These are phyloP conservation scores for Xylaria grammica DNA, from an alignment of 495 filamentous ascomycete genomes.

Conservation along the genomic window DNA sequence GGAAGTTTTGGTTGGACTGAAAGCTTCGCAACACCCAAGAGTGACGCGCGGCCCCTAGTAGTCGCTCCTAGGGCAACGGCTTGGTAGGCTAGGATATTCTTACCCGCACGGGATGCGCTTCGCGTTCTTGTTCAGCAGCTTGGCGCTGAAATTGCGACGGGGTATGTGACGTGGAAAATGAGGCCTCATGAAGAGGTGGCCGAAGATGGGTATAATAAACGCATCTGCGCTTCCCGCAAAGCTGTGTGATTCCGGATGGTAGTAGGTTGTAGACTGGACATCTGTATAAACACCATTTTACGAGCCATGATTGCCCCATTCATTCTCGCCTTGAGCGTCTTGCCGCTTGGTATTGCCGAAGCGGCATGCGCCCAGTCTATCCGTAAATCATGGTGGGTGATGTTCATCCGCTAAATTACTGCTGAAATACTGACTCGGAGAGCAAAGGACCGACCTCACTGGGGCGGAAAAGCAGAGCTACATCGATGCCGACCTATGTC, in stretches of 20 bases:
- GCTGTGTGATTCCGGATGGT: no score
- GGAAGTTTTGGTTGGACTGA: neutral
- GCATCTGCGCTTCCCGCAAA: no score
- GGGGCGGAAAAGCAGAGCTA: slow-evolving; percentile 44
- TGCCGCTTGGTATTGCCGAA: slow-evolving; percentile 1
- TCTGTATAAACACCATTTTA: neutral
- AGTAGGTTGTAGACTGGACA: neutral
- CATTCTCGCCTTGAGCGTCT: slow-evolving; percentile 9
- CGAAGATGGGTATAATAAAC: slow-evolving; percentile 5
- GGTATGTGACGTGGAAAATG: no score
- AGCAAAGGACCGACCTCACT: slow-evolving; percentile 32
- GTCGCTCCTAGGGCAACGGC: neutral
- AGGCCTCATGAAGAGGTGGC: no score
- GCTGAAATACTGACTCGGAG: neutral
- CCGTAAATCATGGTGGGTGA: slow-evolving; percentile 16
- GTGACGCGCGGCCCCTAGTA: neutral
- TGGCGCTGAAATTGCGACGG: no score
- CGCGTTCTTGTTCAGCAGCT: no score
- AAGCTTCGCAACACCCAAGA: neutral
- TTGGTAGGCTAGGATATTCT: neutral
- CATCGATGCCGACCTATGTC: slow-evolving; percentile 52
- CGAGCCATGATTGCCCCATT: neutral
- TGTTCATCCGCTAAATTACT: neutral
- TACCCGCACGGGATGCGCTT: neutral
- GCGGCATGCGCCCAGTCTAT: neutral